These are phyloP conservation scores for Nicotiana sylvestris DNA, from an alignment of 257 asterid genomes.

Conservation along the genomic window DNA sequence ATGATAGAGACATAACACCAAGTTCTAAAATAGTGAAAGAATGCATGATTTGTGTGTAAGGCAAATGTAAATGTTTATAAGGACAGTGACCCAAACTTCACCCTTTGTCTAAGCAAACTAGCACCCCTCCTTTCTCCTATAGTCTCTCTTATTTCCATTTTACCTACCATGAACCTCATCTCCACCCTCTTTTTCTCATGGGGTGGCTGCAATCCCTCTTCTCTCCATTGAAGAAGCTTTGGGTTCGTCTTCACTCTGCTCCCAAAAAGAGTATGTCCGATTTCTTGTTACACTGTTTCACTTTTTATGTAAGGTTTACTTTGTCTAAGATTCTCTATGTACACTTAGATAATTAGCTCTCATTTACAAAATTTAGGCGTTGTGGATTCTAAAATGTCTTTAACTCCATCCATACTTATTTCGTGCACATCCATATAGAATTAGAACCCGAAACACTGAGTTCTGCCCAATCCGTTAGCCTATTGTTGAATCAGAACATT, in stretches of 20 bases:
- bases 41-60: slow-evolving; percentile 45
- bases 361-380: neutral
- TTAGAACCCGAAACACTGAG: neutral
- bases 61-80: slow-evolving; percentile 32
- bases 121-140: slow-evolving; percentile 30
- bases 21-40: slow-evolving; percentile 28
- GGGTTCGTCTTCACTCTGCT: slow-evolving; percentile 73
- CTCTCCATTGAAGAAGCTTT: slow-evolving; percentile 83
- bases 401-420: neutral
- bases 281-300: neutral
- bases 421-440: neutral
- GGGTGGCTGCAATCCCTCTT: slow-evolving; percentile 92
- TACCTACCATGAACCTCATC: slow-evolving; percentile 41
- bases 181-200: slow-evolving; percentile 50
- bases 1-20: slow-evolving; percentile 62
- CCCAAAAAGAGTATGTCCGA: slow-evolving; percentile 63
- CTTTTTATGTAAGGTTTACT: neutral
- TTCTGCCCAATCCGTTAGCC: neutral
- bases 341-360: neutral
- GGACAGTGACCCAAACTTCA: slow-evolving; percentile 62
- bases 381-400: neutral
- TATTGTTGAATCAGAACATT: neutral
- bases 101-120: slow-evolving; percentile 81
- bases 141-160: slow-evolving; percentile 26
- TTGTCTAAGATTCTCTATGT: neutral